Percentiles rank a stretch among this genome's conserved stretches.
These are phyloP conservation scores for Ziziphus jujuba DNA, from an alignment of 306 rosid species.

Conservation along the genomic window DNA sequence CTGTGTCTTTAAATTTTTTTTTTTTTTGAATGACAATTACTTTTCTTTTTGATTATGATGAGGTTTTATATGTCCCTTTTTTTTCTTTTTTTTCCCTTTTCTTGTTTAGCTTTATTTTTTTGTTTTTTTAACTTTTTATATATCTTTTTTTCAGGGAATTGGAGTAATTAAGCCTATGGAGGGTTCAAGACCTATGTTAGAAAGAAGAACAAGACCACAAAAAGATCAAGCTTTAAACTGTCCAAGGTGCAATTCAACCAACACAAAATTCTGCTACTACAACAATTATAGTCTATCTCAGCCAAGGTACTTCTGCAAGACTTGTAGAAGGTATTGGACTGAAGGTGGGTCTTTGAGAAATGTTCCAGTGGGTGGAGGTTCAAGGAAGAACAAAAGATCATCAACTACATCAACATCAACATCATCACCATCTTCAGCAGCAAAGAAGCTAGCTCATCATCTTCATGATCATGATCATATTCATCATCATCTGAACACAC, in stretches of 20 bases:
- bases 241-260: slow-evolving; percentile 95
- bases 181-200: slow-evolving; percentile 53
- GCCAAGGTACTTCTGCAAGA: slow-evolving; percentile 93
- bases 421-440: slow-evolving; percentile 14
- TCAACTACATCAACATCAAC: slow-evolving; percentile 39
- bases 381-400: slow-evolving; percentile 89
- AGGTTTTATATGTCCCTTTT: neutral
- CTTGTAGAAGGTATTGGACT: slow-evolving; percentile 98
- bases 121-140: neutral
- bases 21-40: slow-evolving; percentile 13
- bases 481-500: slow-evolving; percentile 25
- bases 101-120: slow-evolving; percentile 8
- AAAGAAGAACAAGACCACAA: slow-evolving; percentile 71
- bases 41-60: slow-evolving; percentile 5
- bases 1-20: slow-evolving; percentile 5
- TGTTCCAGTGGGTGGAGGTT: slow-evolving; percentile 98
- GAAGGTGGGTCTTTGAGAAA: slow-evolving; percentile 94
- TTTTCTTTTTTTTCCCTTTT: neutral
- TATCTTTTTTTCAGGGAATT: slow-evolving; percentile 39
- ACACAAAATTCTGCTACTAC: slow-evolving; percentile 96
- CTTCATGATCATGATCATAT: slow-evolving; percentile 21
- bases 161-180: slow-evolving; percentile 61
- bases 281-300: slow-evolving; percentile 93
- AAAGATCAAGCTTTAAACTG: slow-evolving; percentile 90
- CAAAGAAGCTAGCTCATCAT: slow-evolving; percentile 41